Conservation (phyloP, 2,329 filamentous ascomycete species). For the Stachybotrys elegans region DNA sequence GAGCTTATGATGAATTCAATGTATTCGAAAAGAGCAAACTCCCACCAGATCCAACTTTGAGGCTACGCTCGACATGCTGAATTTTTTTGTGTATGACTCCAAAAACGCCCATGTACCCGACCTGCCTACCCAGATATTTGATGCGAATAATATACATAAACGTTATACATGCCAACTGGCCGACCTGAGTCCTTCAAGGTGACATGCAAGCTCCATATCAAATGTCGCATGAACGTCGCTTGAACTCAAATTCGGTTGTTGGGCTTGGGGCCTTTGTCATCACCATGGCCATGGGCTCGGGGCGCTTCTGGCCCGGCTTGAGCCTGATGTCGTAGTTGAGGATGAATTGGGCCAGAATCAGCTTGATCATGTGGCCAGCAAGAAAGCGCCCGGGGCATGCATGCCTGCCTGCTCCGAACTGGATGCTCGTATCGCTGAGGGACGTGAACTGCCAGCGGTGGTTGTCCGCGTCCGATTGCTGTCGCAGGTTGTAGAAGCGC, state of each 20-base stretch:
- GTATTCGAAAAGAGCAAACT: no score
- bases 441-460: slow-evolving; percentile 39
- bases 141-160: no score
- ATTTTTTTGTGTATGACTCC: no score
- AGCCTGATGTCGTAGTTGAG: slow-evolving; percentile 37
- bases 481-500: slow-evolving; percentile 42
- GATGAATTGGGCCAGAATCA: slow-evolving; percentile 35
- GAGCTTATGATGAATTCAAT: no score
- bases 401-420: slow-evolving; percentile 43
- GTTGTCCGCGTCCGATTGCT: slow-evolving; percentile 29
- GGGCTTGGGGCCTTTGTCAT: slow-evolving; percentile 37
- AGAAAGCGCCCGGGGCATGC: slow-evolving; percentile 46
- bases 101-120: no score
- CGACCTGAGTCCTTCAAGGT: no score
- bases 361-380: slow-evolving; percentile 40
- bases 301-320: slow-evolving; percentile 30
- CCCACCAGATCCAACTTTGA: no score
- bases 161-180: no score
- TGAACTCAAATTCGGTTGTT: slow-evolving; percentile 34
- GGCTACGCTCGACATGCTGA: no score
- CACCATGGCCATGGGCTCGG: slow-evolving; percentile 30
- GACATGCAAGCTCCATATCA: no score
- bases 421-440: slow-evolving; percentile 35
- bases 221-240: no score
- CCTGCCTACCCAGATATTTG: no score